Evolutionary conservation across 2,329 filamentous ascomycete genomes (phyloP).

Genomic region (Sporothrix dimorphospora): DNA sequence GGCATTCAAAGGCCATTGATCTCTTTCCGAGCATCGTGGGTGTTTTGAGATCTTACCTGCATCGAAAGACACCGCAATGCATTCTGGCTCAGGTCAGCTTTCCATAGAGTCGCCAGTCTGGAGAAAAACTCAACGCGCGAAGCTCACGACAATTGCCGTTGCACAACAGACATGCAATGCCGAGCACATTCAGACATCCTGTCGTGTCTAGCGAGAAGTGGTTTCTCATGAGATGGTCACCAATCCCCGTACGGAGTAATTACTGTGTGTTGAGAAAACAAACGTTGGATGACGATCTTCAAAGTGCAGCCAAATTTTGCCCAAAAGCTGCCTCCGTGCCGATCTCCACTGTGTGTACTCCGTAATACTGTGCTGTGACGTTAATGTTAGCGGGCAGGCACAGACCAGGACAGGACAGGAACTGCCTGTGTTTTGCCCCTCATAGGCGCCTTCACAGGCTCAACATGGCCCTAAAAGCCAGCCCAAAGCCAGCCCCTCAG

Average conservation of each 20-base stretch:
- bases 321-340: not conserved
- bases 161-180: not conserved
- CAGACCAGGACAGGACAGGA: not conserved
- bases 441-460: not conserved
- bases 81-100: not conserved
- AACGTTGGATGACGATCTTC: conserved; percentile 9
- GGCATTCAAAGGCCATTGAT: not conserved
- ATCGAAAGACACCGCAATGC: not conserved
- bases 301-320: not conserved
- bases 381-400: not conserved
- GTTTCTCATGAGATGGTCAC: not conserved
- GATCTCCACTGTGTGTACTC: not conserved
- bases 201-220: not conserved
- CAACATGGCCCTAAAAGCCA: not conserved
- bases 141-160: not conserved
- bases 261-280: not conserved
- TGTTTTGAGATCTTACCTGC: not conserved
- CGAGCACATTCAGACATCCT: conserved; percentile 2
- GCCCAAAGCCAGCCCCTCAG: not conserved
- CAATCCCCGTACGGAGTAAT: not conserved
- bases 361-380: not conserved
- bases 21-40: not conserved
- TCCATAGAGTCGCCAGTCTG: not conserved
- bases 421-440: not conserved
- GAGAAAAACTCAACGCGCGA: not conserved